Conservation (phyloP, 176 grass and related monocot species). For the Carex pumila region DNA sequence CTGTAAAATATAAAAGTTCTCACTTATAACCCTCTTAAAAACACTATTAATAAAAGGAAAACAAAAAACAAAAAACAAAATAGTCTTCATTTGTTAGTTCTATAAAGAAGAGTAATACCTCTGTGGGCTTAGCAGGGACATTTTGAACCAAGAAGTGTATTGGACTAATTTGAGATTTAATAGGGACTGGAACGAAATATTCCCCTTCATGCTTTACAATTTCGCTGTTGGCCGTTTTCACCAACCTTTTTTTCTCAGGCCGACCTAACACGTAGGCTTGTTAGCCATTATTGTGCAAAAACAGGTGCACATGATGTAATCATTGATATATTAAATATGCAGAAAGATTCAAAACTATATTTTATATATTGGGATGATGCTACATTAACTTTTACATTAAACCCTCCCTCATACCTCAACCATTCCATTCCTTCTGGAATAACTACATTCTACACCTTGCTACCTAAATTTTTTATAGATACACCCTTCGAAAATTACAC, state of each 20-base stretch:
- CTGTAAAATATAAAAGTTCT: background rate
- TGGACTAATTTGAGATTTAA: background rate
- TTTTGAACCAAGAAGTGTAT: background rate
- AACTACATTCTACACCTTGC: slow-evolving; percentile 16
- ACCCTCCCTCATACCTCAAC: background rate
- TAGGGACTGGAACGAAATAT: background rate
- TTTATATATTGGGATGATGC: slow-evolving; percentile 16
- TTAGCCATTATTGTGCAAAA: slow-evolving; percentile 11
- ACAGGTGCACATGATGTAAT: slow-evolving; percentile 19
- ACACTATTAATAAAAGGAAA: background rate
- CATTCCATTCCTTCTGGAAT: background rate
- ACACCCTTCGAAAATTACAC: background rate
- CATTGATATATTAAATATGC: slow-evolving; percentile 2
- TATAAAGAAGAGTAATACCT: background rate
- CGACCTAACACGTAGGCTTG: background rate
- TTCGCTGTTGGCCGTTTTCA: background rate
- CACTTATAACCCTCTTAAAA: background rate
- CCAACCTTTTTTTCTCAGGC: background rate
- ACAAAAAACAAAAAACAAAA: background rate
- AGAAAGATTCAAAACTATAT: slow-evolving; percentile 15
- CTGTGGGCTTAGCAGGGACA: no score
- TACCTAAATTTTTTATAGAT: slow-evolving; percentile 13
- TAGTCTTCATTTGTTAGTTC: background rate
- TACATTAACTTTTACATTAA: slow-evolving; percentile 3
- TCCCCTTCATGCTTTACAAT: background rate